Evolutionary conservation across 1,284 basidiomycete species (phyloP).

Genomic region (Stygiomarasmius scandens): DNA sequence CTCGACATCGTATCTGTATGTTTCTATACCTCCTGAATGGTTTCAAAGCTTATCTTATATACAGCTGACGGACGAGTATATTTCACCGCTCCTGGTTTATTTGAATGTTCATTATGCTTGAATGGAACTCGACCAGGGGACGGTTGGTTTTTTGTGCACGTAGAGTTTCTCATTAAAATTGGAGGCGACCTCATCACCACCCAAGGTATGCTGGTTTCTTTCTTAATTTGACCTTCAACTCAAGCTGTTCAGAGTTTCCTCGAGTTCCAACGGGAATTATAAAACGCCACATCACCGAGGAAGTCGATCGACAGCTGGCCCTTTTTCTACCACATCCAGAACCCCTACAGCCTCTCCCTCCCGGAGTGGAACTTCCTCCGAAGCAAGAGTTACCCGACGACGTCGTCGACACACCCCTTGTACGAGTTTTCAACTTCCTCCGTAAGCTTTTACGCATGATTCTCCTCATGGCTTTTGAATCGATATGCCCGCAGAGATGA

Average conservation of each 20-base stretch:
- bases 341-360: conserved; percentile 37
- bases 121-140: conserved; percentile 66
- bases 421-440: conserved; percentile 79
- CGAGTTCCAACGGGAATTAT: conserved; percentile 62
- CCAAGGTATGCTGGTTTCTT: conserved; percentile 66
- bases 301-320: conserved; percentile 66
- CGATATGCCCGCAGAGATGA: conserved; percentile 63
- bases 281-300: conserved; percentile 70
- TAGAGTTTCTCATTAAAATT: conserved; percentile 77
- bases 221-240: background rate
- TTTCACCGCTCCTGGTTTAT: conserved; percentile 76
- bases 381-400: conserved; percentile 60
- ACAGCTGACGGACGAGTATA: conserved; percentile 76
- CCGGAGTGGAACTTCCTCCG: conserved; percentile 43
- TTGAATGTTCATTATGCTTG: conserved; percentile 75
- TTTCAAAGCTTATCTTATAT: background rate
- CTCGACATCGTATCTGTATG: conserved; percentile 68
- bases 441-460: conserved; percentile 49
- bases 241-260: conserved; percentile 60
- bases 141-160: conserved; percentile 82
- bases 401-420: conserved; percentile 73
- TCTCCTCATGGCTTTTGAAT: background rate
- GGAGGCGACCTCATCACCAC: conserved; percentile 72
- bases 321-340: conserved; percentile 58
- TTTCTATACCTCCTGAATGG: conserved; percentile 5